Percentiles rank a stretch among this genome's conserved stretches.
Conservation (phyloP, 192 early-diverging fungal species). For the Backusella westeae region DNA sequence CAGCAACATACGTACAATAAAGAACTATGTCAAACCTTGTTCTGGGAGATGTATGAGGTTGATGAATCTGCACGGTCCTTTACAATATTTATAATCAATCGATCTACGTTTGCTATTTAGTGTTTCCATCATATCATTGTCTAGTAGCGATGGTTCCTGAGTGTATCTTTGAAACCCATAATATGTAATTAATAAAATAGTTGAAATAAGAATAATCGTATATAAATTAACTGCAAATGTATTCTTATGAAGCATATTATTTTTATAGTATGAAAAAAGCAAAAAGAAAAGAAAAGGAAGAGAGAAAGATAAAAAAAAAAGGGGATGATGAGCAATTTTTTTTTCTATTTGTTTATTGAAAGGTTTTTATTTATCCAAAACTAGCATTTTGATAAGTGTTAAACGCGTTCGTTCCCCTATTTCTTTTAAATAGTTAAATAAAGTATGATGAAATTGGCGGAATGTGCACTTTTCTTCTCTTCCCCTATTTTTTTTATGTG, state of each 20-base stretch:
- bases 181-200: neutral
- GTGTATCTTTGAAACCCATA: neutral
- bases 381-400: neutral
- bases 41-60: slow-evolving; percentile 27
- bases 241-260: neutral
- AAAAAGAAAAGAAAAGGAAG: neutral
- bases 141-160: neutral
- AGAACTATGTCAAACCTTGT: slow-evolving; percentile 30
- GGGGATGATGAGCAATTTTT: neutral
- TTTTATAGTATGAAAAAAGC: neutral
- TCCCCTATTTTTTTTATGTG: neutral
- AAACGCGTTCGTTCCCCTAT: neutral
- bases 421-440: neutral
- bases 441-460: too few relatives aligned
- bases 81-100: slow-evolving; percentile 38
- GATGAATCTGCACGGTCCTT: slow-evolving; percentile 33
- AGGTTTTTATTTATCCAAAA: neutral
- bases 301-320: neutral
- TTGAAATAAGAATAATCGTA: neutral
- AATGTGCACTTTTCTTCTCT: neutral
- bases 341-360: neutral
- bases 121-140: neutral
- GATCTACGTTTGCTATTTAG: neutral
- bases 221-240: neutral
- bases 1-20: neutral